These are phyloP conservation scores for Lodderomyces margitis DNA, from an alignment of 1,139 yeast genomes.

Conservation along the genomic window DNA sequence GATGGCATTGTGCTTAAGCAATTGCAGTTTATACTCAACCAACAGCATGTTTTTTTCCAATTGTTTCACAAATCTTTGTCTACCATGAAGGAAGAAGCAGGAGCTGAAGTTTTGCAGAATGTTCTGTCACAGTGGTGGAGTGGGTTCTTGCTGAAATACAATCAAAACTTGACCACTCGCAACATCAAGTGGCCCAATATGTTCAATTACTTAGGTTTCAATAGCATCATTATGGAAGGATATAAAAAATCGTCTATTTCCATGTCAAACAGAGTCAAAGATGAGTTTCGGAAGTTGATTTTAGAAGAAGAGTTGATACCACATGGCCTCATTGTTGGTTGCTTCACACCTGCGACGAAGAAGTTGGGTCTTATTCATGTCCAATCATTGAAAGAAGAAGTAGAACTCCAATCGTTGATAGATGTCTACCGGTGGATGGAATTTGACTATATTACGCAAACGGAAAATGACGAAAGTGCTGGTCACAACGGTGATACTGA, in stretches of 20 bases:
- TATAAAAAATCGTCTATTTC: constrained; percentile 34
- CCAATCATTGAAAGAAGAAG: constrained; percentile 10
- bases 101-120: constrained; percentile 18
- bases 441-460: constrained; percentile 14
- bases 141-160: constrained; percentile 28
- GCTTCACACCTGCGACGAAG: constrained; percentile 28
- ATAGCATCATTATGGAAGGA: constrained; percentile 20
- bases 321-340: constrained; percentile 30
- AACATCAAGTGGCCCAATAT: constrained; percentile 38
- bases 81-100: constrained; percentile 19
- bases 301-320: constrained; percentile 10
- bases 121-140: constrained; percentile 29
- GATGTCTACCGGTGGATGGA: constrained; percentile 36
- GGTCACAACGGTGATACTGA: neutral
- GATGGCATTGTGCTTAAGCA: constrained; percentile 27
- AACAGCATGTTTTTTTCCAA: constrained; percentile 26
- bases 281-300: constrained; percentile 6
- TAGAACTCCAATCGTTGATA: constrained; percentile 19
- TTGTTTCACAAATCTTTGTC: constrained; percentile 28
- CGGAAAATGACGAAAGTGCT: neutral
- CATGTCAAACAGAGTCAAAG: constrained; percentile 17
- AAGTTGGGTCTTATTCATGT: constrained; percentile 33
- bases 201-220: constrained; percentile 35
- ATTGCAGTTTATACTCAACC: constrained; percentile 22
- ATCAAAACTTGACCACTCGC: constrained; percentile 22